Evolutionary conservation across 2,329 filamentous ascomycete genomes (phyloP), one percentile per base, ranked within the genome.

Genomic region (Leptoxyphium fumago): DNA sequence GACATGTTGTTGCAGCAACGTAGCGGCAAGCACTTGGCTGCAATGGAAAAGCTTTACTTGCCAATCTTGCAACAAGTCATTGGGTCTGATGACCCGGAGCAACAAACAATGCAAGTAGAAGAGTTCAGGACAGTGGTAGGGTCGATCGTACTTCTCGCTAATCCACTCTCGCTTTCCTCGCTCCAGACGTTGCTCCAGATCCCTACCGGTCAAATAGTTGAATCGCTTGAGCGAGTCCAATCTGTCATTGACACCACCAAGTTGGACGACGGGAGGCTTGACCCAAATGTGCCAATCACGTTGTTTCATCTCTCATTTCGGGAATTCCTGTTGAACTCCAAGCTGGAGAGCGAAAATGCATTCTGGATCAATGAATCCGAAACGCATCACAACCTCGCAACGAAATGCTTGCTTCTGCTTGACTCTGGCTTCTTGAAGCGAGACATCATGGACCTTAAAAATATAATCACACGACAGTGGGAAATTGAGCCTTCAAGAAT

Each of bases 251-350:
- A 47, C 42, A 36, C 57, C 32, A 48, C 54, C 2, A 29, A 34
- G 30, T 10, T 10, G 14, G 10, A 10, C 14, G 30, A 34, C 30
- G 30, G 30, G 10, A 10, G 10, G 30, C 30, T 29, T 10, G 45
- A 51, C 14, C 18, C 38, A 13, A 13, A 44, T 29, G n/a, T n/a
- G 7, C 52, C 53, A n/a, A 44, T 59, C 14, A 43, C 48, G 32
- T 38, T 52, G 14, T 46, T 57, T 9, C 56, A 58, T 45, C 30
- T 48, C n/a, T 58, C 55, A 10, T 58, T 58, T 45, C 48, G 48
- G 2, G 55, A 56, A 15, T 58, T 56, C 40, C 50, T 58, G 8
- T 43, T 58, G 10, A 46, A 55, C 34, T 40, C 38, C 14, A n/a
- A 11, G 11, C 43, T 29, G 28, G 40, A 41, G 28, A 30, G 29